A percentile compares a stretch with the other conserved stretches of the same genome.
phyloP scores from a whole-genome alignment of 805 yeast species.

The Yamadazyma kitorensis region DNA sequence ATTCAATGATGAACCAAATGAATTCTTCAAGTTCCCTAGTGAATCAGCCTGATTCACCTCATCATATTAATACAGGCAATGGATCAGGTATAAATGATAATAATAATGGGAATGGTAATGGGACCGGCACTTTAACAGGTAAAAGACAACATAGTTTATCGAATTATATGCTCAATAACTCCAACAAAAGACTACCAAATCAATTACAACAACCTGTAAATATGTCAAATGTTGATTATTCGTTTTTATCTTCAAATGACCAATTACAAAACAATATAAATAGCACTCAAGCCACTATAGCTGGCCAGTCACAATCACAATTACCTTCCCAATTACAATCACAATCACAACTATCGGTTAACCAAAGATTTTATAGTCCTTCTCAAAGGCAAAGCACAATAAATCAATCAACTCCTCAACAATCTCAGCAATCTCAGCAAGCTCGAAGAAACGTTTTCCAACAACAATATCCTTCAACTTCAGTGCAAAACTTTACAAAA shows the following conservation, averaged over 20 bases:
- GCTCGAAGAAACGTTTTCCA: conserved; percentile 16
- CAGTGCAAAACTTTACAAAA: conserved; percentile 18
- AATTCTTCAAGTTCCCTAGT: conserved; percentile 5
- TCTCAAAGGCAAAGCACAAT: conserved; percentile 9
- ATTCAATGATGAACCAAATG: conserved; percentile 16
- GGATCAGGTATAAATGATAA: too few species aligned
- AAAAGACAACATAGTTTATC: conserved; percentile 42
- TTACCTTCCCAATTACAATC: neutral
- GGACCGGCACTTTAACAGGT: conserved; percentile 26
- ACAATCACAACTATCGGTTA: too few species aligned
- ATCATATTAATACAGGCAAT: conserved; percentile 1
- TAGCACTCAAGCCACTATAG: conserved; percentile 1
- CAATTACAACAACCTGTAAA: conserved; percentile 17
- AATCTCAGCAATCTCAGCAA: conserved; percentile 2
- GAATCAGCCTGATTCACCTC: conserved; percentile 5
- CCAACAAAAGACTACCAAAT: conserved; percentile 35
- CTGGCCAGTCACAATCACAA: neutral
- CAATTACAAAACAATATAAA: conserved; percentile 10
- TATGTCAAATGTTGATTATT: conserved; percentile 8
- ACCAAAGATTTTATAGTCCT: too few species aligned
- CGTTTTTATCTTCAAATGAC: conserved; percentile 6
- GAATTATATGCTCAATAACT: conserved; percentile 27
- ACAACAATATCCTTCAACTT: conserved; percentile 11
- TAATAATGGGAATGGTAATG: too few species aligned
- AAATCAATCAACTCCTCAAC: conserved; percentile 8